Conservation (phyloP, 495 filamentous ascomycete species). For the Echria macrotheca region DNA sequence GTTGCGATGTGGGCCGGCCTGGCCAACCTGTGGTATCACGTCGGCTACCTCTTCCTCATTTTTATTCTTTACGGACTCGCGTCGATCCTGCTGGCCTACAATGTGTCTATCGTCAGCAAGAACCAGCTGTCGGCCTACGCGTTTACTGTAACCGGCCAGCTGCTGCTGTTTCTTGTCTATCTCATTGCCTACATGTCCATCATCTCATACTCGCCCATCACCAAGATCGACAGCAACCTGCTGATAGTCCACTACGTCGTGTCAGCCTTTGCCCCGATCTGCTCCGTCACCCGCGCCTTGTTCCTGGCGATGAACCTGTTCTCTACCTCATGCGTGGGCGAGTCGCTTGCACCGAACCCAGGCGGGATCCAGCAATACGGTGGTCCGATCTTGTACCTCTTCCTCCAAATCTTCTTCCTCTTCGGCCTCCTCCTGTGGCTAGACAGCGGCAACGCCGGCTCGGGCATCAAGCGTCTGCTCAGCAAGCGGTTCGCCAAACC, state of each 20-base stretch:
- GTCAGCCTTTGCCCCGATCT: constrained; percentile 61
- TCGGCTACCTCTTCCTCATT: constrained; percentile 71
- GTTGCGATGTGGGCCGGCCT: constrained; percentile 52
- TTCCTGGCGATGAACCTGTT: constrained; percentile 76
- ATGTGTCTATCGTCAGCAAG: constrained; percentile 58
- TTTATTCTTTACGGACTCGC: constrained; percentile 71
- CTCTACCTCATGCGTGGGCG: constrained; percentile 60
- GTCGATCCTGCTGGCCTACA: constrained; percentile 64
- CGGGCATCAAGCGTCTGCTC: constrained; percentile 39
- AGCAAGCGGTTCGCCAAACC: background rate
- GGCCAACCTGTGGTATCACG: constrained; percentile 62
- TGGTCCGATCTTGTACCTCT: constrained; percentile 70
- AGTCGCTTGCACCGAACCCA: constrained; percentile 58
- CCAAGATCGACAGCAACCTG: constrained; percentile 53
- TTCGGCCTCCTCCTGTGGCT: constrained; percentile 65
- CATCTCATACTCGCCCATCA: constrained; percentile 59
- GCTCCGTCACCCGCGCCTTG: constrained; percentile 60
- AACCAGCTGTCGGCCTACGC: constrained; percentile 41
- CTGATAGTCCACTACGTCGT: constrained; percentile 63
- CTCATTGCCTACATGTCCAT: constrained; percentile 66
- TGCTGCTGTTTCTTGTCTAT: constrained; percentile 70
- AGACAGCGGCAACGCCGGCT: constrained; percentile 58
- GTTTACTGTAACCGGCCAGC: constrained; percentile 66
- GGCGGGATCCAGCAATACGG: constrained; percentile 69
- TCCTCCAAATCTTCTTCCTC: constrained; percentile 60